These are phyloP conservation scores for Phyllosticta ampelicida DNA, from an alignment of 2,329 filamentous ascomycete genomes.

Conservation along the genomic window DNA sequence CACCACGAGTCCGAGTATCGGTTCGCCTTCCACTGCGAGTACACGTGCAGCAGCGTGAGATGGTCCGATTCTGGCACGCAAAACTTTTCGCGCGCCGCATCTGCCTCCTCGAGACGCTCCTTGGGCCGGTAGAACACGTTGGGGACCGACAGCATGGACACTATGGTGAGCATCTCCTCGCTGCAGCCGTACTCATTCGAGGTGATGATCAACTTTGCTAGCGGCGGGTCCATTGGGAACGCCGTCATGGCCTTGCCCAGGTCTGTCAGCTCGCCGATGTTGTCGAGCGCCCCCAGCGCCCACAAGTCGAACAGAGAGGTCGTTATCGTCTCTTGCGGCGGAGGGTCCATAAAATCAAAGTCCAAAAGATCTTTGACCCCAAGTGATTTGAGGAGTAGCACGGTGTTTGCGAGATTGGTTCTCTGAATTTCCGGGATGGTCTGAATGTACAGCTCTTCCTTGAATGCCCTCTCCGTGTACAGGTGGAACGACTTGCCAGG, in stretches of 20 bases:
- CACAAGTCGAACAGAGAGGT: conserved; percentile 96
- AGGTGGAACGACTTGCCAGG: conserved; percentile 92
- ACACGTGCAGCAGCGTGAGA: conserved; percentile 89
- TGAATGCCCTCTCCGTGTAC: conserved; percentile 88
- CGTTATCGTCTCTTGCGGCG: conserved; percentile 93
- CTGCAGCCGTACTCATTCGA: conserved; percentile 83
- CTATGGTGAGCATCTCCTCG: conserved; percentile 97
- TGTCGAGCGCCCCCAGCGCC: conserved; percentile 88
- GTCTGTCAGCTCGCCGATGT: conserved; percentile 80
- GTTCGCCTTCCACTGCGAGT: conserved; percentile 89
- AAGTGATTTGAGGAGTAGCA: conserved; percentile 84
- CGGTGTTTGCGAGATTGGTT: conserved; percentile 90
- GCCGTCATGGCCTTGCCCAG: conserved; percentile 90
- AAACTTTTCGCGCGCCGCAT: conserved; percentile 92
- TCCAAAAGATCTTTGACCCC: conserved; percentile 90
- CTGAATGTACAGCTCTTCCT: conserved; percentile 91
- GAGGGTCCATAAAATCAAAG: conserved; percentile 98
- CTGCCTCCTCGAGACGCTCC: conserved; percentile 92
- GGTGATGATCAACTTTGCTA: conserved; percentile 90
- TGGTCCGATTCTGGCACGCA: conserved; percentile 98
- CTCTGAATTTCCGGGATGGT: conserved; percentile 97
- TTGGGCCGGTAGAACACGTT: conserved; percentile 96
- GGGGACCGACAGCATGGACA: conserved; percentile 94
- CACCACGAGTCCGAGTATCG: conserved; percentile 88
- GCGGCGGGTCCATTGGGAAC: conserved; percentile 94